phyloP scores from a whole-genome alignment of 2,329 filamentous ascomycete species.

The Capronia epimyces region DNA sequence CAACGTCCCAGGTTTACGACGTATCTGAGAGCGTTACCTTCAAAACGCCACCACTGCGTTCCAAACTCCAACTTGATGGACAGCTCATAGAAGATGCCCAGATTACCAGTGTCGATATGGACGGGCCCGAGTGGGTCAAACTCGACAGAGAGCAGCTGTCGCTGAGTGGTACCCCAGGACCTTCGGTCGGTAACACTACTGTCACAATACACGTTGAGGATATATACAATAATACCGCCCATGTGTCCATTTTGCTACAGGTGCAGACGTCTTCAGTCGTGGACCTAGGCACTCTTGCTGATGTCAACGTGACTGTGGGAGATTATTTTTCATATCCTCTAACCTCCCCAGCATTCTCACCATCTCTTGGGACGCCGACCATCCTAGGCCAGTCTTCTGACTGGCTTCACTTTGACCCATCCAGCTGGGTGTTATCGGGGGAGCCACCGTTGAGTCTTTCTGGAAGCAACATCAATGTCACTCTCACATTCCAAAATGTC shows the following conservation, averaged over 20 bases:
- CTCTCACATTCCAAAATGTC: slow-evolving; percentile 10
- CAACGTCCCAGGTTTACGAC: slow-evolving; percentile 53
- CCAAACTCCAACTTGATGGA: slow-evolving; percentile 55
- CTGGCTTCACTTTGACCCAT: slow-evolving; percentile 19
- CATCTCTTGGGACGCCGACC: slow-evolving; percentile 2
- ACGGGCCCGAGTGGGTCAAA: slow-evolving; percentile 63
- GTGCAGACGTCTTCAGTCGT: slow-evolving; percentile 32
- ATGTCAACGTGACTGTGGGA: slow-evolving; percentile 46
- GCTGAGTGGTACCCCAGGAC: slow-evolving; percentile 58
- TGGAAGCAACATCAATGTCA: slow-evolving; percentile 2
- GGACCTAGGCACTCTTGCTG: slow-evolving; percentile 38
- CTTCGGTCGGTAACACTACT: slow-evolving; percentile 54
- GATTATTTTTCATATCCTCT: slow-evolving; percentile 37
- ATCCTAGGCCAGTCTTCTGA: slow-evolving; percentile 1
- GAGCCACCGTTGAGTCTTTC: slow-evolving; percentile 4
- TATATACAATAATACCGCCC: slow-evolving; percentile 54
- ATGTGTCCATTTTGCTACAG: slow-evolving; percentile 49
- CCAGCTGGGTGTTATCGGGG: slow-evolving; percentile 11
- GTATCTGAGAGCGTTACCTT: slow-evolving; percentile 51
- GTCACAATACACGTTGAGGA: slow-evolving; percentile 59
- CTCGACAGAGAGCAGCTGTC: slow-evolving; percentile 59
- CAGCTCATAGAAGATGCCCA: slow-evolving; percentile 46
- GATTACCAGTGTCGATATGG: slow-evolving; percentile 49
- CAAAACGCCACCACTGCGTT: slow-evolving; percentile 48
- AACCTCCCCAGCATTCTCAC: background rate